These are phyloP conservation scores for Rhizopus delemar DNA, from an alignment of 371 early-diverging fungal genomes.

Conservation along the genomic window DNA sequence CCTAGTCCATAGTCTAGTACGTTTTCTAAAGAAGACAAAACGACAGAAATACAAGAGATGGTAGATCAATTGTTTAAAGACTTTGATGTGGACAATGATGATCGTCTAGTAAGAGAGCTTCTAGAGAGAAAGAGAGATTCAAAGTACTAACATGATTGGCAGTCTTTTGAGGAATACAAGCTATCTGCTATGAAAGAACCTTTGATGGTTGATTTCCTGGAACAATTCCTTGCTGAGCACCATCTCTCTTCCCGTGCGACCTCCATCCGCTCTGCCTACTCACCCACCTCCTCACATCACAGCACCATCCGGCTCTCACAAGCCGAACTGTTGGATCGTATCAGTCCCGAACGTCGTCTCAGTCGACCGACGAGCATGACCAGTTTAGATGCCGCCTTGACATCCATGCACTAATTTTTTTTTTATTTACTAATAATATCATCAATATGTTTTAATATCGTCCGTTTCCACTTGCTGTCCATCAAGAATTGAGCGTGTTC, in stretches of 20 bases:
- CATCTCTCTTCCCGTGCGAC: slow-evolving; percentile 21
- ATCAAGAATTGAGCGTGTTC: slow-evolving; percentile 56
- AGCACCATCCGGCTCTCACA: slow-evolving; percentile 40
- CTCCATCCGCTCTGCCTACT: slow-evolving; percentile 25
- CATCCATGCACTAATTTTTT: slow-evolving; percentile 13
- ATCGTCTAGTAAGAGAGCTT: slow-evolving; percentile 58
- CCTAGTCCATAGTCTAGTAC: slow-evolving; percentile 28
- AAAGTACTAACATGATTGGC: not conserved
- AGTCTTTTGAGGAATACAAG: slow-evolving; percentile 81
- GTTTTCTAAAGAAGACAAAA: slow-evolving; percentile 73
- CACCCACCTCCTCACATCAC: slow-evolving; percentile 20
- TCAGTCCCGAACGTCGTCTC: slow-evolving; percentile 26
- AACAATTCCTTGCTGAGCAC: slow-evolving; percentile 69
- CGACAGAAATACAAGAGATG: slow-evolving; percentile 63
- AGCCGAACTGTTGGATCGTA: slow-evolving; percentile 46
- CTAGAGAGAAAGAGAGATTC: not conserved
- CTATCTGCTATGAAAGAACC: slow-evolving; percentile 86
- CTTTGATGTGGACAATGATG: slow-evolving; percentile 82
- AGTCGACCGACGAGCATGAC: slow-evolving; percentile 34
- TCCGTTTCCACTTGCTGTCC: slow-evolving; percentile 39
- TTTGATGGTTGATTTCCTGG: slow-evolving; percentile 75
- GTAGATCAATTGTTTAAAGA: slow-evolving; percentile 78
- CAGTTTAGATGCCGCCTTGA: slow-evolving; percentile 35
- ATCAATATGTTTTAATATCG: slow-evolving; percentile 29
- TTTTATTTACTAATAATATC: slow-evolving; percentile 19